Percentiles rank a stretch among this genome's conserved stretches.
These are phyloP conservation scores for Barnettozyma siamensis DNA, from an alignment of 805 yeast genomes.

Conservation along the genomic window DNA sequence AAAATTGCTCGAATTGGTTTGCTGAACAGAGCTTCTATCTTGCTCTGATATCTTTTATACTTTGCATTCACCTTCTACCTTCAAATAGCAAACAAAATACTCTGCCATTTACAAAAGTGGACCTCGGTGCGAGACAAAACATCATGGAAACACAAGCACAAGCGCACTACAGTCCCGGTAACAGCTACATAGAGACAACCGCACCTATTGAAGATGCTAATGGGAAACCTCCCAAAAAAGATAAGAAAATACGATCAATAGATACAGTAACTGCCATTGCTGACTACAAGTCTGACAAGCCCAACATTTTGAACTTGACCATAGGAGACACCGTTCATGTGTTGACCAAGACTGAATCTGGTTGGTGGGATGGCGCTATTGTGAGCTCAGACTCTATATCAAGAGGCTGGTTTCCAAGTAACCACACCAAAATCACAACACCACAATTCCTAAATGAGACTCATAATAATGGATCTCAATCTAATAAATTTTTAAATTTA, in stretches of 20 bases:
- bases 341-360: slow-evolving; percentile 51
- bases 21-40: too few species aligned
- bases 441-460: slow-evolving; percentile 1
- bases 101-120: too few species aligned
- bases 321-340: slow-evolving; percentile 73
- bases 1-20: too few species aligned
- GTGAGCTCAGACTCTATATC: slow-evolving; percentile 25
- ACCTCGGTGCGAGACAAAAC: too few species aligned
- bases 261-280: slow-evolving; percentile 57
- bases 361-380: slow-evolving; percentile 87
- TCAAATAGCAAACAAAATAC: too few species aligned
- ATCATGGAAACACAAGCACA: neutral
- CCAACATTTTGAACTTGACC: slow-evolving; percentile 45
- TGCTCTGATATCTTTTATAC: too few species aligned
- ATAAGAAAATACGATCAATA: slow-evolving; percentile 26
- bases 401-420: slow-evolving; percentile 86
- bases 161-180: neutral
- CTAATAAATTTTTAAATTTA: slow-evolving; percentile 14
- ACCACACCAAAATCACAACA: slow-evolving; percentile 41
- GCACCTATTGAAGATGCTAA: neutral
- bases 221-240: neutral
- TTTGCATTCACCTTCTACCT: too few species aligned
- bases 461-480: neutral
- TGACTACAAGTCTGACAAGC: slow-evolving; percentile 48
- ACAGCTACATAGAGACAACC: neutral